phyloP scores from a whole-genome alignment of 768 basidiomycete genomes.

The Russula ochroleuca region DNA sequence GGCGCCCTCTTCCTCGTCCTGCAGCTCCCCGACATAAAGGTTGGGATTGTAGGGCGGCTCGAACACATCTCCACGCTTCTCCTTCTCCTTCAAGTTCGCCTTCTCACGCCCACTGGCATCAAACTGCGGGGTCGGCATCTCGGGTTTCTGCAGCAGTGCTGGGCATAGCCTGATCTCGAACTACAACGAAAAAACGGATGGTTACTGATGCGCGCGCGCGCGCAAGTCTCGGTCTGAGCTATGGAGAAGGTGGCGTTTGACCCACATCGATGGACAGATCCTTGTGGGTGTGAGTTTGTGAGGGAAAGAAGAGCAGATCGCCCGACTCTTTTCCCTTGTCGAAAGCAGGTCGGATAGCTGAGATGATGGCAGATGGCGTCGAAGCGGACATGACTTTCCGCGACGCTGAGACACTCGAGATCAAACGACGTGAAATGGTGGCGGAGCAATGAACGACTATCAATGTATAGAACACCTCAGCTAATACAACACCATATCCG shows the following conservation, averaged over 20 bases:
- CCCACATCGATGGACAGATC: conserved; percentile 65
- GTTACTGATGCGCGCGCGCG: not conserved
- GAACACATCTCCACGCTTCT: conserved; percentile 61
- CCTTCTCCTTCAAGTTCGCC: conserved; percentile 29
- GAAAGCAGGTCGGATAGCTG: conserved; percentile 50
- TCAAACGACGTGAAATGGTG: conserved; percentile 13
- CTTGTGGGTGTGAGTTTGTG: conserved; percentile 53
- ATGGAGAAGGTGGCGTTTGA: conserved; percentile 7
- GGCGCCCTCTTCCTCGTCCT: conserved; percentile 51
- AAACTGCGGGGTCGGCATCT: conserved; percentile 44
- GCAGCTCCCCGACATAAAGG: conserved; percentile 71
- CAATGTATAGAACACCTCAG: not conserved
- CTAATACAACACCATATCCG: not conserved
- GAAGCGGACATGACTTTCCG: conserved; percentile 11
- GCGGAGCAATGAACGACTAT: not conserved
- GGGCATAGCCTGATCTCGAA: conserved; percentile 85
- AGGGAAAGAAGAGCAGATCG: conserved; percentile 77
- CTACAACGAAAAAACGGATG: conserved; percentile 39
- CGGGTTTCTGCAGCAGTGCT: conserved; percentile 75
- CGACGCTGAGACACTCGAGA: conserved; percentile 5
- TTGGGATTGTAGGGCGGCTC: conserved; percentile 78
- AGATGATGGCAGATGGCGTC: conserved; percentile 41
- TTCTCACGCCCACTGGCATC: conserved; percentile 31
- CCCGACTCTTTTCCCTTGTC: conserved; percentile 56
- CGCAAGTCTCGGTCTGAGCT: not conserved